Evolutionary conservation across 805 yeast species (phyloP), one percentile per base, ranked within the genome.

Genomic region (Saturnispora gosingensis): DNA sequence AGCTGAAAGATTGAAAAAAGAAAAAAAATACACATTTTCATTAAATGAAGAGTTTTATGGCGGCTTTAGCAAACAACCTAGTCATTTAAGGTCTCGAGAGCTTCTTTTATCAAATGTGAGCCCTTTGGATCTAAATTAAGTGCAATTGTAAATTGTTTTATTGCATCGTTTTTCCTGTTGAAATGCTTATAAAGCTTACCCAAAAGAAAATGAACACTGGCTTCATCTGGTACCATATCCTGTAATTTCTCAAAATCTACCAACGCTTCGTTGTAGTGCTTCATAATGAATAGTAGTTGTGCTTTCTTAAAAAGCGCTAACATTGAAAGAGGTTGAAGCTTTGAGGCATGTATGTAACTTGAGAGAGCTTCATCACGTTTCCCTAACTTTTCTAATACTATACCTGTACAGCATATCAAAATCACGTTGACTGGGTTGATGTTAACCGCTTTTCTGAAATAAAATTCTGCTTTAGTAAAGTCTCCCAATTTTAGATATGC

Each of bases 51-150:
- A 16, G 5, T 8, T 20, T 40, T 4, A 15, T 61, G 13, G 50
- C 62, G 4, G 18, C 5, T 18, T 18, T 16, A 16, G 22, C 15
- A 16, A n/a, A n/a, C 11, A 18, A 18, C 13, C 28, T 25, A 38
- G 30, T 56, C 61, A 42, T 63, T 60, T 30, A 71, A 54, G 48
- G 64, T 72, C 60, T 87, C 96, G 69, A 90, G 73, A 0, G 96
- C 95, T 53, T 87, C 95, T 56, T 86, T 77, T 16, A 90, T 86
- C 52, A 89, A 71, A 63, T 87, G 95, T 46, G 85, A 80, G 0
- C 96, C 96, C 63, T 89, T 88, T 6, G 98, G 97, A 66, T 91
- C 98, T 56, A 91, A 72, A 61, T 88, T 87, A 68, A 88, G 73
- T 0, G 99, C 97, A 43, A 83, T 77, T 0, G 98, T 91, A 58